Evolutionary conservation across 225 moss, liverwort and hornwort species (phyloP).

Genomic region (Straminergon stramineum): DNA sequence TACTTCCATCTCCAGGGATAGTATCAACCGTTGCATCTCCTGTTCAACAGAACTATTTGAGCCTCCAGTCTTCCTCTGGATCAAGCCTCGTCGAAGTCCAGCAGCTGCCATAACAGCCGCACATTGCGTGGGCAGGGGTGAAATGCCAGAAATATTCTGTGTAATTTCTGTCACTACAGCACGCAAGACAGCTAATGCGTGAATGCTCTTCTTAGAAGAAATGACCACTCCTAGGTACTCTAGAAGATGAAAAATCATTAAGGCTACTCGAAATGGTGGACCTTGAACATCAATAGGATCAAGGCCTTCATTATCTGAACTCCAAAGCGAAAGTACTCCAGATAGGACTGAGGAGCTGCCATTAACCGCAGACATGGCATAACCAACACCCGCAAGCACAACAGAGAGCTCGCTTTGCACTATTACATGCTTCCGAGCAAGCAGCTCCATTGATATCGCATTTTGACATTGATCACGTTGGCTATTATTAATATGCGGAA

Average conservation of each 20-base stretch:
- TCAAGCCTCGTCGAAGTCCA: constrained; percentile 74
- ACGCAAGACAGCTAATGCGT: constrained; percentile 12
- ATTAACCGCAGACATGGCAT: constrained; percentile 38
- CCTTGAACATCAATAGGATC: constrained; percentile 14
- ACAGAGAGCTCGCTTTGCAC: constrained; percentile 33
- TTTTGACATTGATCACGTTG: constrained; percentile 41
- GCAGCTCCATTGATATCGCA: constrained; percentile 41
- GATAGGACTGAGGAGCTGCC: constrained; percentile 27
- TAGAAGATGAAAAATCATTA: constrained; percentile 79
- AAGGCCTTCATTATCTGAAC: not conserved
- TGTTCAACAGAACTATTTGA: constrained; percentile 20
- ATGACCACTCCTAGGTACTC: constrained; percentile 61
- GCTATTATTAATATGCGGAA: constrained; percentile 21
- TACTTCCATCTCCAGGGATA: constrained; percentile 27
- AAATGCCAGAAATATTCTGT: constrained; percentile 8
- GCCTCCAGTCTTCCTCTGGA: constrained; percentile 25
- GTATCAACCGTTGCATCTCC: constrained; percentile 28
- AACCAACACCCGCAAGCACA: constrained; percentile 78
- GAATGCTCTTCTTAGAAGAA: constrained; percentile 16
- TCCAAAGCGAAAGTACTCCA: constrained; percentile 61
- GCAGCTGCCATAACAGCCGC: constrained; percentile 54
- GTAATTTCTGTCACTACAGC: constrained; percentile 22
- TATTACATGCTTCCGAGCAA: constrained; percentile 39
- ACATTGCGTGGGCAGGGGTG: constrained; percentile 26
- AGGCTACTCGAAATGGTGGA: constrained; percentile 38